Evolutionary conservation across 768 basidiomycete genomes (phyloP).

Genomic region (Leucocoprinus sp.): DNA sequence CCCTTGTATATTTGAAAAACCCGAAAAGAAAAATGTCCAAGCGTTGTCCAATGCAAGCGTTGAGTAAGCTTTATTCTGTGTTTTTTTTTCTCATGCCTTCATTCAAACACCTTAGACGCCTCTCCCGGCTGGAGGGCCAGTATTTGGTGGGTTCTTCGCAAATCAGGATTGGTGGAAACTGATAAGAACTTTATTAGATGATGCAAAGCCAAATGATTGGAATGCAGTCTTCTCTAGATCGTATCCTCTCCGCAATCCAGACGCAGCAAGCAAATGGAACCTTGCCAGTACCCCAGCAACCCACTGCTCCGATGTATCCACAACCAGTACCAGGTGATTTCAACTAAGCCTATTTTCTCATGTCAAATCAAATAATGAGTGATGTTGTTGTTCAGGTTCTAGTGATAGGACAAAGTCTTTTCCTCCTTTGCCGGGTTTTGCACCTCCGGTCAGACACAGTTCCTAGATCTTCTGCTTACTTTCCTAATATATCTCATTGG

Average conservation of each 20-base stretch:
- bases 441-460: conserved; percentile 64
- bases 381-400: conserved; percentile 26
- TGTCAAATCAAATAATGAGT: conserved; percentile 30
- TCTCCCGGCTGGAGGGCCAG: conserved; percentile 80
- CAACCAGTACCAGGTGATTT: conserved; percentile 16
- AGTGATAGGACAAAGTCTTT: conserved; percentile 39
- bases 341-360: conserved; percentile 22
- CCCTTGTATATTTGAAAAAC: conserved; percentile 83
- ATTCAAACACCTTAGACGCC: conserved; percentile 42
- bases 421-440: conserved; percentile 86
- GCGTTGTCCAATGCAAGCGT: conserved; percentile 54
- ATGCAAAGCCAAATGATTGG: conserved; percentile 95
- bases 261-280: conserved; percentile 26
- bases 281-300: conserved; percentile 28
- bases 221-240: conserved; percentile 83
- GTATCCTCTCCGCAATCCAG: conserved; percentile 66
- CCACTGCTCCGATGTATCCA: conserved; percentile 20
- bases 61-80: conserved; percentile 44
- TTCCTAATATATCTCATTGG: conserved; percentile 12
- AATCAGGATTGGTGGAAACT: background rate
- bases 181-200: conserved; percentile 36
- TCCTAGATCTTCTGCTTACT: conserved; percentile 7
- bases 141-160: conserved; percentile 51
- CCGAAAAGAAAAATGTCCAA: conserved; percentile 74
- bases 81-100: conserved; percentile 15